phyloP scores from a whole-genome alignment of 352 stramenopile species.

The Blastocystis sp. region DNA sequence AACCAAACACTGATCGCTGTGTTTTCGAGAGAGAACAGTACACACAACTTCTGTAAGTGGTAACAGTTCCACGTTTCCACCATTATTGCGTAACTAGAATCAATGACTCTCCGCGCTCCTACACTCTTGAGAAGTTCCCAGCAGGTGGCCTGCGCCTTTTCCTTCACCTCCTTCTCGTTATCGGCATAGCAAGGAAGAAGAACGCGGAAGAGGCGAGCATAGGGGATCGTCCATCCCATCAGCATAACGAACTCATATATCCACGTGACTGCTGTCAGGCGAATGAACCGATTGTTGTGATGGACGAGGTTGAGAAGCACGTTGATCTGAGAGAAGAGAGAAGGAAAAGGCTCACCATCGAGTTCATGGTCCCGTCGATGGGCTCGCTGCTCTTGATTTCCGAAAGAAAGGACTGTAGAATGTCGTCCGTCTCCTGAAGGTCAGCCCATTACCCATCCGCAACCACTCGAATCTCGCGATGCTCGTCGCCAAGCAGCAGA shows the following conservation, averaged over 20 bases:
- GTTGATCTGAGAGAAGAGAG: not conserved
- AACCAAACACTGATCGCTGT: not conserved
- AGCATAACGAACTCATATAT: constrained; percentile 48
- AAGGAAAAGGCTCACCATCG: not conserved
- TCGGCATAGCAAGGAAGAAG: constrained; percentile 38
- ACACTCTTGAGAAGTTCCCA: constrained; percentile 23
- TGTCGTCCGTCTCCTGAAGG: constrained; percentile 15
- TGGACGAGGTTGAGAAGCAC: constrained; percentile 7
- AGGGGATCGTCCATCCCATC: not conserved
- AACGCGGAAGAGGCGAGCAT: constrained; percentile 6
- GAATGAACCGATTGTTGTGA: constrained; percentile 50
- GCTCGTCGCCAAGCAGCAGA: constrained; percentile 33
- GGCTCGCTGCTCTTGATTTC: constrained; percentile 56
- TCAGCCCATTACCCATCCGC: not conserved
- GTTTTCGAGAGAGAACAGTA: not conserved
- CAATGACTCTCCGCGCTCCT: not conserved
- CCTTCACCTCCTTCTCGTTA: not conserved
- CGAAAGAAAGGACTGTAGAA: constrained; percentile 20
- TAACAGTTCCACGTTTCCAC: not conserved
- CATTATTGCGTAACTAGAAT: constrained; percentile 20
- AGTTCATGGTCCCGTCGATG: constrained; percentile 5
- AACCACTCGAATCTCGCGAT: constrained; percentile 44
- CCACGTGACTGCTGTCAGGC: constrained; percentile 8
- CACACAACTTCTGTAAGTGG: constrained; percentile 10
- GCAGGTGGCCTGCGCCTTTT: not conserved